Percentiles rank a stretch among this genome's conserved stretches.
phyloP scores from a whole-genome alignment of 176 grass and related monocot species.

The Echinochloa phyllopogon region DNA sequence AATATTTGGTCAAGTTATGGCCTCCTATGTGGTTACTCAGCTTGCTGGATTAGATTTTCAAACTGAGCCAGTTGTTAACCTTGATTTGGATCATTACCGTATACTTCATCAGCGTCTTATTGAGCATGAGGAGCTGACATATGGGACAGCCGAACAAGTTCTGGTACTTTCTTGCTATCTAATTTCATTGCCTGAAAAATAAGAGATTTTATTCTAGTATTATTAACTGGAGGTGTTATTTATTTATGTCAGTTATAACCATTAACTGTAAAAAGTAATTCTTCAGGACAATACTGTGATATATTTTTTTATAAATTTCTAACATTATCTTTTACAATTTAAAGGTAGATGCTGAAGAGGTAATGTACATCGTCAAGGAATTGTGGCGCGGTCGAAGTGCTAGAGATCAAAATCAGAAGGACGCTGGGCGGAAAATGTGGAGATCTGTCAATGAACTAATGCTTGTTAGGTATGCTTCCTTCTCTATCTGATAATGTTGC shows the following conservation, averaged over 20 bases:
- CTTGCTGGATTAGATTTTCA: slow-evolving; percentile 72
- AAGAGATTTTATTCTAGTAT: background rate
- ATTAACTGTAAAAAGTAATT: background rate
- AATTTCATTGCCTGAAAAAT: slow-evolving; percentile 8
- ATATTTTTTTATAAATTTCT: slow-evolving; percentile 11
- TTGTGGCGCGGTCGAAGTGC: slow-evolving; percentile 95
- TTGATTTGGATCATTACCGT: slow-evolving; percentile 96
- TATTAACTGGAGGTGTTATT: background rate
- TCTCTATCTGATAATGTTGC: background rate
- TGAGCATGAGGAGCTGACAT: slow-evolving; percentile 87
- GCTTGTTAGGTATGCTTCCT: slow-evolving; percentile 74
- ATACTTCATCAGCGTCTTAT: slow-evolving; percentile 90
- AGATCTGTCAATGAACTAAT: slow-evolving; percentile 93
- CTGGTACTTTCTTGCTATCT: slow-evolving; percentile 63
- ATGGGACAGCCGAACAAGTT: slow-evolving; percentile 81
- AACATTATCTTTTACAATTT: slow-evolving; percentile 41
- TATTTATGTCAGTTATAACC: background rate
- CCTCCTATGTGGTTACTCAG: slow-evolving; percentile 81
- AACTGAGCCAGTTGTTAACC: slow-evolving; percentile 87
- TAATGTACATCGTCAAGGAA: slow-evolving; percentile 95
- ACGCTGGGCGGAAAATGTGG: slow-evolving; percentile 88
- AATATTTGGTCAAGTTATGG: slow-evolving; percentile 98
- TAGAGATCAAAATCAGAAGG: slow-evolving; percentile 81
- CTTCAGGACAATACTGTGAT: background rate
- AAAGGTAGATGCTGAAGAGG: slow-evolving; percentile 93